phyloP scores from a whole-genome alignment of 2,329 filamentous ascomycete species.

The Fusarium xylarioides region DNA sequence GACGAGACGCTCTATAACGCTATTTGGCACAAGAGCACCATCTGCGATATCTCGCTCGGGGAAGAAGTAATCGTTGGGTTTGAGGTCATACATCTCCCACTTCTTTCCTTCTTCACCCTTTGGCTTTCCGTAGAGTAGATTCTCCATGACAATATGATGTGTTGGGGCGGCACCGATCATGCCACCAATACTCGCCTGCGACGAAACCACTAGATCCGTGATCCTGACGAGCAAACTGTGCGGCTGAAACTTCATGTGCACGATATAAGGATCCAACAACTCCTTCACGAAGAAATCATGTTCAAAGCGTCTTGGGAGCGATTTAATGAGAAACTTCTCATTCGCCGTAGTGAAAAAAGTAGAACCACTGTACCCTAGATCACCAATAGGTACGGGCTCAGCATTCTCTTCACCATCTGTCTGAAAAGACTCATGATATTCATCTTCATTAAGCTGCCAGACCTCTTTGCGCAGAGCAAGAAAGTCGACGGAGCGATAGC shows the following conservation, averaged over 20 bases:
- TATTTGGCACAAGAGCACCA: slow-evolving; percentile 69
- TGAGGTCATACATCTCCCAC: slow-evolving; percentile 80
- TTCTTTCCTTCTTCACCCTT: slow-evolving; percentile 47
- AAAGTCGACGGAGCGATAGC: slow-evolving; percentile 45
- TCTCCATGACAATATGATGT: slow-evolving; percentile 83
- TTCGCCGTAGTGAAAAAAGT: slow-evolving; percentile 77
- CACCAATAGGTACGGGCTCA: slow-evolving; percentile 65
- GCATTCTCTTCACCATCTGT: slow-evolving; percentile 39
- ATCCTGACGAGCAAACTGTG: slow-evolving; percentile 74
- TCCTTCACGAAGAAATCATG: slow-evolving; percentile 75
- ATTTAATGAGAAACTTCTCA: slow-evolving; percentile 75
- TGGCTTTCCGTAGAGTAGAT: slow-evolving; percentile 70
- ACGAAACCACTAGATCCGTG: slow-evolving; percentile 71
- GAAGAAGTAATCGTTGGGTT: slow-evolving; percentile 79
- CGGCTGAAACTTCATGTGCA: slow-evolving; percentile 69
- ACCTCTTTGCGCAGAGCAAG: slow-evolving; percentile 42
- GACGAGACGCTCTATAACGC: slow-evolving; percentile 71
- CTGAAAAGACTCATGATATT: slow-evolving; percentile 51
- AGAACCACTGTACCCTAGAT: slow-evolving; percentile 79
- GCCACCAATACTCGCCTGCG: slow-evolving; percentile 65
- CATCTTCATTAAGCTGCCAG: slow-evolving; percentile 49
- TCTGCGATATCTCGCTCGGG: slow-evolving; percentile 76
- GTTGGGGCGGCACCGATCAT: slow-evolving; percentile 69
- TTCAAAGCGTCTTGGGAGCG: slow-evolving; percentile 74
- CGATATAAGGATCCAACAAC: slow-evolving; percentile 69